Evolutionary conservation across 73 alveolate genomes (phyloP), one percentile per base, ranked within the genome.

Genomic region (Paraurostyla sp.): DNA sequence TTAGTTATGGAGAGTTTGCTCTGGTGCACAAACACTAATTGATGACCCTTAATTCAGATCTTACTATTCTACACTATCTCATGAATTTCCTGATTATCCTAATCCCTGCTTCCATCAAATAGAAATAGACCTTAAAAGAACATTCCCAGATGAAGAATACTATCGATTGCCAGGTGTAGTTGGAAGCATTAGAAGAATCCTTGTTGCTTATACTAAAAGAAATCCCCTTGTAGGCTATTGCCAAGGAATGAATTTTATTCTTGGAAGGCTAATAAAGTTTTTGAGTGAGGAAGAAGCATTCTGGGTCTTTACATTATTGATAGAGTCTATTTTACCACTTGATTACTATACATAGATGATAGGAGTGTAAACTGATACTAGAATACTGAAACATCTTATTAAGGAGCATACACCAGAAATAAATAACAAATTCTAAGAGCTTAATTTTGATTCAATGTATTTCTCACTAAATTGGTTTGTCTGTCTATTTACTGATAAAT

Each of bases 171-270:
- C 83, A 33, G 76, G 92, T n/a, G 89, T 80, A 59, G 65, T 92
- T 45, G 76, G 36, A 60, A 89, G 85, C 85, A 86, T 95, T 58
- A 93, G 92, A 82, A 91, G 92, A 80, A 91, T 95, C 36, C 69
- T 93, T 71, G 87, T 87, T n/a, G 87, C 97, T 86, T 96, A 92
- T 87, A 83, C 98, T 30, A 88, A 89, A 57, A 82, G 98, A 56
- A 96, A 96, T 84, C 93, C 98, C 2, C 71, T 90, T 18, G 87
- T 94, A 20, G 99, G 99, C 33, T 96, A 96, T 80, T 96, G 98
- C 76, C 95, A 96, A 85, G 99, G 99, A 15, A 93, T 96, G 99
- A 96, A 96, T 71, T 96, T 82, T 71, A 86, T 96, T 15, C 94
- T 91, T 0, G 96, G 95, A 0, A 90, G 96, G 69, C 29, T 96